Evolutionary conservation across 306 rosid genomes (phyloP).

Genomic region (Dryas octopetala): DNA sequence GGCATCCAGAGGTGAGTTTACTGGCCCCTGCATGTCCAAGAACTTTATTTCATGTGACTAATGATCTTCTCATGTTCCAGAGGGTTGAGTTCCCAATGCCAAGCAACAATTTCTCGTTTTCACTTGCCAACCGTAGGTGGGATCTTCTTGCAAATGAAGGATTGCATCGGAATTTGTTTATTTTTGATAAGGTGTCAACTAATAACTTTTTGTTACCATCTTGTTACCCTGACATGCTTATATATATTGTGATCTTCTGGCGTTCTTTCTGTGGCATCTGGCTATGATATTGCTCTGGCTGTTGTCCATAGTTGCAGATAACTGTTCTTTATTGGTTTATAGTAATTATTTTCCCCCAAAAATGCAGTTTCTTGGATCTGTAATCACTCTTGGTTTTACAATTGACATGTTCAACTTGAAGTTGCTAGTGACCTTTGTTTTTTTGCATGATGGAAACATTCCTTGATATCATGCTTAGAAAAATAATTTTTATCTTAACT

Average conservation of each 20-base stretch:
- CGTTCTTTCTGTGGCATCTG: neutral
- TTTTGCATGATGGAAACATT: slow-evolving; percentile 8
- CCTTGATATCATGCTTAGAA: slow-evolving; percentile 12
- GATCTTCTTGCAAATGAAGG: slow-evolving; percentile 65
- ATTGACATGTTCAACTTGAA: slow-evolving; percentile 21
- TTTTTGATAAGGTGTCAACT: slow-evolving; percentile 70
- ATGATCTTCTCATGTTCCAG: slow-evolving; percentile 46
- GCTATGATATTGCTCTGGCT: neutral
- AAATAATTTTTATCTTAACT: slow-evolving; percentile 10
- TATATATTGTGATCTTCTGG: slow-evolving; percentile 6
- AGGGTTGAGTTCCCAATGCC: slow-evolving; percentile 85
- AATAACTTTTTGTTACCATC: slow-evolving; percentile 8
- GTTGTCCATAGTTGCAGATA: slow-evolving; percentile 2
- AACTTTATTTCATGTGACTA: slow-evolving; percentile 21
- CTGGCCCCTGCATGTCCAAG: slow-evolving; percentile 11
- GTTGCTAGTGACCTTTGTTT: slow-evolving; percentile 8
- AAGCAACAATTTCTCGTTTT: slow-evolving; percentile 76
- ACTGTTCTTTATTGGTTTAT: neutral
- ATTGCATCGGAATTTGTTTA: slow-evolving; percentile 52
- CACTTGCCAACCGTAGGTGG: slow-evolving; percentile 84
- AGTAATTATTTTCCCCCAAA: slow-evolving; percentile 8
- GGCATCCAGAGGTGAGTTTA: slow-evolving; percentile 81
- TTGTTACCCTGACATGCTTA: slow-evolving; percentile 9
- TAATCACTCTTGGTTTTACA: slow-evolving; percentile 20
- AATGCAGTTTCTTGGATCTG: slow-evolving; percentile 16